Conservation (phyloP, 2,329 filamentous ascomycete species). For the Aureobasidium sp. region DNA sequence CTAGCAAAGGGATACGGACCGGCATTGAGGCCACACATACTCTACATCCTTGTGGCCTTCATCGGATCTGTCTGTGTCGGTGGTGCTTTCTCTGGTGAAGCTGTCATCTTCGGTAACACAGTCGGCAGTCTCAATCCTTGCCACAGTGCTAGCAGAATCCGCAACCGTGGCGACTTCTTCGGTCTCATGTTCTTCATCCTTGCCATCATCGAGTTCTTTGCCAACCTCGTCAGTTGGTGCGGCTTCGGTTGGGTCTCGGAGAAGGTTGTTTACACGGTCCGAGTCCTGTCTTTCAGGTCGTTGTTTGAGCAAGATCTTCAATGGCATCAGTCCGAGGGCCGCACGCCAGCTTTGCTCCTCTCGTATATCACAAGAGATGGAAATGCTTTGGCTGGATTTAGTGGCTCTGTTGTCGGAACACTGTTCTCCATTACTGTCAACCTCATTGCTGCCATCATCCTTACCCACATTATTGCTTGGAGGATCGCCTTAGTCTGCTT, state of each 20-base stretch:
- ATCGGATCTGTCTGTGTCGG: constrained; percentile 45
- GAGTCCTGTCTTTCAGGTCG: constrained; percentile 58
- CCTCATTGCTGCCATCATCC: constrained; percentile 59
- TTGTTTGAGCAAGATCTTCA: constrained; percentile 60
- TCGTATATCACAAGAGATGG: constrained; percentile 64
- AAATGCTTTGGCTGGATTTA: constrained; percentile 59
- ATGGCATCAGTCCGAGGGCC: constrained; percentile 62
- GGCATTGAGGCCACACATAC: constrained; percentile 39
- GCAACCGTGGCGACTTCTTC: constrained; percentile 46
- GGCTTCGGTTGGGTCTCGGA: constrained; percentile 55
- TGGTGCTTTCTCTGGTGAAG: constrained; percentile 50
- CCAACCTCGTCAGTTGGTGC: constrained; percentile 55
- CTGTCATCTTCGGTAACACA: constrained; percentile 55
- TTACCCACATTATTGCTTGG: constrained; percentile 68
- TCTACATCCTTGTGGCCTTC: constrained; percentile 24
- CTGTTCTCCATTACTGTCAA: constrained; percentile 62
- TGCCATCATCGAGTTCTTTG: constrained; percentile 53
- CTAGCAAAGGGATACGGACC: constrained; percentile 30
- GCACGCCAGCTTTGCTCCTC: constrained; percentile 56
- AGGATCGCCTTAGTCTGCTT: constrained; percentile 68
- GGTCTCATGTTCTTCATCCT: constrained; percentile 56
- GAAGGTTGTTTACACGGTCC: constrained; percentile 56
- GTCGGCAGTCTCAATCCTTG: constrained; percentile 53
- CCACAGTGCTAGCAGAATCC: constrained; percentile 42
- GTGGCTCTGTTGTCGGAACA: constrained; percentile 63